These are phyloP conservation scores for Ustilago vetiveriae DNA, from an alignment of 1,284 basidiomycete species.

Conservation along the genomic window DNA sequence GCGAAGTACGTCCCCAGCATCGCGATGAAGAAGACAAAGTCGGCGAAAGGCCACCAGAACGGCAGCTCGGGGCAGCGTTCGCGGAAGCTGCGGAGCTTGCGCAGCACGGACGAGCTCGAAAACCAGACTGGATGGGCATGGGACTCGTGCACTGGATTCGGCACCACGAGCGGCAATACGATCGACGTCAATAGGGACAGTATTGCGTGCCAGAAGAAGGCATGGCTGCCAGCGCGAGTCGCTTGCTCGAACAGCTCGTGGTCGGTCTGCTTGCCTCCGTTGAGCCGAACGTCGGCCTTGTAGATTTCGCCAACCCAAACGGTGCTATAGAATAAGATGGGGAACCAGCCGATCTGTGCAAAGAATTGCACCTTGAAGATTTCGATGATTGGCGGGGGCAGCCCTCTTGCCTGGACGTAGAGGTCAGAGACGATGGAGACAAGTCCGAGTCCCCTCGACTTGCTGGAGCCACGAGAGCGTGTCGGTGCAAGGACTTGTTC, in stretches of 20 bases:
- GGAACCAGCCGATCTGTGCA: constrained; percentile 63
- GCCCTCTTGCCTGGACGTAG: constrained; percentile 21
- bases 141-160: constrained; percentile 34
- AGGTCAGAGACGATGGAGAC: constrained; percentile 29
- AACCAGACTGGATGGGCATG: constrained; percentile 12
- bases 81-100: constrained; percentile 16
- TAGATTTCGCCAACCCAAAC: constrained; percentile 63
- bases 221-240: constrained; percentile 82
- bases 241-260: constrained; percentile 71
- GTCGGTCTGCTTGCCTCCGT: constrained; percentile 32
- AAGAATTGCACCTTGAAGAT: constrained; percentile 62
- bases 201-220: constrained; percentile 80
- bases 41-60: constrained; percentile 56
- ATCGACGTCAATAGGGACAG: constrained; percentile 78
- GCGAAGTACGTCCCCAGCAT: constrained; percentile 56
- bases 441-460: constrained; percentile 3
- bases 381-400: constrained; percentile 50
- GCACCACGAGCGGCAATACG: constrained; percentile 78
- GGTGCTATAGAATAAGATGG: constrained; percentile 57
- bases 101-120: constrained; percentile 7
- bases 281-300: constrained; percentile 37
- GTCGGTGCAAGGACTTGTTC: constrained; percentile 41
- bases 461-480: background rate
- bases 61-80: constrained; percentile 40
- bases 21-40: constrained; percentile 48